These are phyloP conservation scores for Teratosphaeriaceae sp. DNA, from an alignment of 2,329 filamentous ascomycete species.

Conservation along the genomic window DNA sequence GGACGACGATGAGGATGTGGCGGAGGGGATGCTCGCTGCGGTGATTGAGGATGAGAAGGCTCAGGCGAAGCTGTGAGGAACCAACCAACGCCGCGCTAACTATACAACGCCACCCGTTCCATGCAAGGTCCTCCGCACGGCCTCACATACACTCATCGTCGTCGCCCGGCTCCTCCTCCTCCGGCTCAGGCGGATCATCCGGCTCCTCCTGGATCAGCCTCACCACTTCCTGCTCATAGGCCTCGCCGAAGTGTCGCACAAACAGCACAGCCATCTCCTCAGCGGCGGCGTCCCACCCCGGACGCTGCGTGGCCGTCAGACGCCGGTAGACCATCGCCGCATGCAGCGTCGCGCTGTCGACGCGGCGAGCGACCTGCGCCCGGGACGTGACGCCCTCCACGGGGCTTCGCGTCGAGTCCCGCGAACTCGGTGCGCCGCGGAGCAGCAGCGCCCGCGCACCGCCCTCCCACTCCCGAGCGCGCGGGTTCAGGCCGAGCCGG, in stretches of 20 bases:
- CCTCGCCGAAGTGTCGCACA: conserved; percentile 1
- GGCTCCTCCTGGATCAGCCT: neutral
- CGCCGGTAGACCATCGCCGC: neutral
- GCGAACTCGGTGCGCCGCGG: neutral
- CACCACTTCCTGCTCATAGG: neutral
- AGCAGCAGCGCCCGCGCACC: neutral
- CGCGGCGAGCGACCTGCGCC: neutral
- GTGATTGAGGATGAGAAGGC: conserved; percentile 37
- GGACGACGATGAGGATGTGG: conserved; percentile 50
- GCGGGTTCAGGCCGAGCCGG: neutral
- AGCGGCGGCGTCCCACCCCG: neutral
- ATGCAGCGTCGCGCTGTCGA: neutral
- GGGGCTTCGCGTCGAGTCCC: conserved; percentile 1
- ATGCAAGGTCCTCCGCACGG: neutral
- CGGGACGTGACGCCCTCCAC: neutral
- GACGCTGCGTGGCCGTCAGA: neutral
- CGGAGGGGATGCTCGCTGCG: conserved; percentile 48
- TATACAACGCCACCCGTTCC: neutral
- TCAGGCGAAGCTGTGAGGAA: conserved; percentile 22
- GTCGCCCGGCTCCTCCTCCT: neutral
- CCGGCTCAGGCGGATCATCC: neutral
- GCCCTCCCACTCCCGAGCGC: neutral
- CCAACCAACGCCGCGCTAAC: neutral
- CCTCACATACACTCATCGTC: neutral
- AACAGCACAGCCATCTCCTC: neutral